Base-by-base conservation (phyloP, 2,329 filamentous ascomycete species). In the Diaporthe amygdali region DNA sequence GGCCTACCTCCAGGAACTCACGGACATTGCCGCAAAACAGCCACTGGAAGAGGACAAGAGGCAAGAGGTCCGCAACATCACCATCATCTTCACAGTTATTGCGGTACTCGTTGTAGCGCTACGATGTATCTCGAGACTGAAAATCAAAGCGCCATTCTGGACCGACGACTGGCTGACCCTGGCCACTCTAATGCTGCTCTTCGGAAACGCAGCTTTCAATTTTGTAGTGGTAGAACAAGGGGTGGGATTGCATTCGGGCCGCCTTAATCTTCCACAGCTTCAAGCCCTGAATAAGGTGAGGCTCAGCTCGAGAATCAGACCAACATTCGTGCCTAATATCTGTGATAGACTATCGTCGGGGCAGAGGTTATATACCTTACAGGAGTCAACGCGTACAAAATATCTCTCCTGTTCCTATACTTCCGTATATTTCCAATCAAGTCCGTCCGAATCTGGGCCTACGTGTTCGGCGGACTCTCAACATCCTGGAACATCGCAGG, bases 1-100 rank as follows among this genome's bases (percentile, higher is more conserved):
- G 30, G 68, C 49, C 0, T 70, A 70, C 20, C 56, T 70, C 30
- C 37, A 66, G 25, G 37, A 70, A 15, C 49, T 70, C 9, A 25
- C 61, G 12, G 68, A 55, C 17, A 37, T 56, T 22, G 68, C 68
- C 2, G 59, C 41, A 8, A 7, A 25, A 4, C 68, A 70, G 49
- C 27, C 63, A 44, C 32, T 70, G 22, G 59, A 55, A 25, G 22
- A 70, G 12, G 68, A 70, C n/a, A 27, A 46, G 41, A 66, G 68
- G 17, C 25, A 52, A 17, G 39, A 70, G 39, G 51, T 55, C 0
- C 39, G 68, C 12, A 70, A 39, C 10, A 76, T 80, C 55, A 81
- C 78, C n/a, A 59, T 76, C 34, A 74, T 80, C 49, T 75, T 78
- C 14, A 73, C 79, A 1, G 63, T 73, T 0, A 44, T 70, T 14